Conservation (phyloP, 371 early-diverging fungal species). For the Rhizomucor pusillus region DNA sequence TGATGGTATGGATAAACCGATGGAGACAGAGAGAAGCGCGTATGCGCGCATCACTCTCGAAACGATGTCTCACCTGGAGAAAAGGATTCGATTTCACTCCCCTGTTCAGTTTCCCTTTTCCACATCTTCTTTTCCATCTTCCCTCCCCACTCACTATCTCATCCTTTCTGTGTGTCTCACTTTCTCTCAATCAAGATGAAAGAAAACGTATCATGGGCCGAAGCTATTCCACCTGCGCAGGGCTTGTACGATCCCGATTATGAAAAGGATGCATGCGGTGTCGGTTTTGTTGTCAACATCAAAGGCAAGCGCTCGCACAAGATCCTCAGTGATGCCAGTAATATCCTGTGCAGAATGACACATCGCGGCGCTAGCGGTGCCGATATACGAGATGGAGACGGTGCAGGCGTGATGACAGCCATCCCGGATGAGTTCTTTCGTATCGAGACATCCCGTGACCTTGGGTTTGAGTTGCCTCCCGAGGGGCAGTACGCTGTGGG, state of each 20-base stretch:
- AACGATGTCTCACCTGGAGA: too few species aligned
- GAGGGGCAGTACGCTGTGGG: conserved; percentile 91
- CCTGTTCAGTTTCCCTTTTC: not conserved
- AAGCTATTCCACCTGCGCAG: conserved; percentile 70
- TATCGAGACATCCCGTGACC: conserved; percentile 54
- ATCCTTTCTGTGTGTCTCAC: too few species aligned
- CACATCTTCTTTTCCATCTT: not conserved
- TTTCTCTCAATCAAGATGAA: not conserved
- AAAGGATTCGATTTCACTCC: too few species aligned
- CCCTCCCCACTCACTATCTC: not conserved
- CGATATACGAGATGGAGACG: conserved; percentile 86
- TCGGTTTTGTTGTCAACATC: conserved; percentile 89
- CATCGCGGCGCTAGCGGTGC: conserved; percentile 95
- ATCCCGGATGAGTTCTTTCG: conserved; percentile 90
- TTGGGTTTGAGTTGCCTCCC: conserved; percentile 66
- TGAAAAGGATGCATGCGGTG: conserved; percentile 92
- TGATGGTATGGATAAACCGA: too few species aligned
- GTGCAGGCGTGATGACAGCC: conserved; percentile 89
- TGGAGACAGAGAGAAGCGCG: not conserved
- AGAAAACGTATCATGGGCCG: conserved; percentile 66
- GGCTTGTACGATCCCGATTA: conserved; percentile 81
- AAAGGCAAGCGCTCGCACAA: conserved; percentile 73
- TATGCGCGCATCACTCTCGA: too few species aligned
- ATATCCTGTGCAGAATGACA: conserved; percentile 94
- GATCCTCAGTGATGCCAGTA: conserved; percentile 77